phyloP scores from a whole-genome alignment of 2,329 filamentous ascomycete genomes.

The Apiospora koreana region DNA sequence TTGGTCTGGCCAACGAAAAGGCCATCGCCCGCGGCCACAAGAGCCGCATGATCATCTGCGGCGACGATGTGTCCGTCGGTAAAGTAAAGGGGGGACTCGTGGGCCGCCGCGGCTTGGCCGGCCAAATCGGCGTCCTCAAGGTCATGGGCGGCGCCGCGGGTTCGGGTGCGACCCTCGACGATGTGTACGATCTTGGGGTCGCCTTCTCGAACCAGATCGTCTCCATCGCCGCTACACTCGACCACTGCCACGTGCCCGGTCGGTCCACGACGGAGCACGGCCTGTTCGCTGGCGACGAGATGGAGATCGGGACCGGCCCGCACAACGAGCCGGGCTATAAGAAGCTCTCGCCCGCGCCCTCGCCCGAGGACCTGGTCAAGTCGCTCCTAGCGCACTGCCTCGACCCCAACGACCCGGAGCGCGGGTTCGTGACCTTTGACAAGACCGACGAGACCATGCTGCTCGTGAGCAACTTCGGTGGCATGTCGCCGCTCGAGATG shows the following conservation, averaged over 20 bases:
- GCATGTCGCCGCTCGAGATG: conserved; percentile 58
- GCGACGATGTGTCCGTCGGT: conserved; percentile 66
- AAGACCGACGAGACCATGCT: conserved; percentile 51
- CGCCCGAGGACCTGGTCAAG: conserved; percentile 50
- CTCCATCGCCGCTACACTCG: conserved; percentile 59
- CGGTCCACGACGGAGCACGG: conserved; percentile 43
- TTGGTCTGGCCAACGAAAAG: conserved; percentile 60
- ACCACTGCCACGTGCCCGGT: conserved; percentile 62
- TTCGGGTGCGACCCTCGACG: conserved; percentile 47
- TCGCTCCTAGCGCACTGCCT: conserved; percentile 62
- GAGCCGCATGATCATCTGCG: conserved; percentile 60
- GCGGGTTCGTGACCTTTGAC: conserved; percentile 50
- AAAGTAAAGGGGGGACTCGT: conserved; percentile 57
- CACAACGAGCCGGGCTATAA: conserved; percentile 67
- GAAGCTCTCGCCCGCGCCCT: conserved; percentile 54
- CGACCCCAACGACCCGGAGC: conserved; percentile 53
- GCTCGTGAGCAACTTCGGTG: conserved; percentile 61
- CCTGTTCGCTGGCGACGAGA: conserved; percentile 49
- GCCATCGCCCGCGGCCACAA: conserved; percentile 55
- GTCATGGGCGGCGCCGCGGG: conserved; percentile 53
- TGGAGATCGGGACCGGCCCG: conserved; percentile 67
- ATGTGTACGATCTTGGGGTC: conserved; percentile 51
- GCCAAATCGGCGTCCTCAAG: conserved; percentile 62
- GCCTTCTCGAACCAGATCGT: conserved; percentile 54
- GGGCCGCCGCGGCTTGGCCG: conserved; percentile 62